Conservation (phyloP, 176 grass and related monocot species). For the Canna indica region DNA sequence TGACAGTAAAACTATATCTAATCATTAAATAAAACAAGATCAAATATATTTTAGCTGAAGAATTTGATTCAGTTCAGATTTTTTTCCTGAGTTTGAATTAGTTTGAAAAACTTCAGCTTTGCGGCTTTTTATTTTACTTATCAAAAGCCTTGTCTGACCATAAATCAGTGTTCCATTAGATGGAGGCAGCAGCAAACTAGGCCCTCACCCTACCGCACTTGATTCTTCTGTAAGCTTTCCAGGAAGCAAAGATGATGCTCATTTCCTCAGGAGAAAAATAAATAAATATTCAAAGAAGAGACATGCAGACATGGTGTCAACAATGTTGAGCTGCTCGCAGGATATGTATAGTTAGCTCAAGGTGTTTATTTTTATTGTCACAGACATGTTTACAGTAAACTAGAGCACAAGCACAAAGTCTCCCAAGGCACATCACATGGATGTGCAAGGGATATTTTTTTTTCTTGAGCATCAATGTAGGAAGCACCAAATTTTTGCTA, state of each 20-base stretch:
- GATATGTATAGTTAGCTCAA: no score
- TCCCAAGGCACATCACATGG: background rate
- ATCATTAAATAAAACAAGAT: no score
- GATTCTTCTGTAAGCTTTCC: slow-evolving; percentile 6
- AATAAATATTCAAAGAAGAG: background rate
- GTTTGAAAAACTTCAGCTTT: no score
- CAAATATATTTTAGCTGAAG: no score
- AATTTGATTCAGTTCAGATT: no score
- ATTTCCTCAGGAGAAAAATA: slow-evolving; percentile 1
- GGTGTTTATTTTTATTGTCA: background rate
- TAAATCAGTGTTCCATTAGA: no score
- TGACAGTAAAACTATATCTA: no score
- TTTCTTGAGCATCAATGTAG: background rate
- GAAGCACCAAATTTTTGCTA: background rate
- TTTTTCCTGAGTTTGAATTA: no score
- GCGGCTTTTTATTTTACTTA: no score
- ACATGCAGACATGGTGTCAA: background rate
- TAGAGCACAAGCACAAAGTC: background rate
- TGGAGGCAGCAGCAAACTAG: no score
- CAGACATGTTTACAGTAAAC: background rate
- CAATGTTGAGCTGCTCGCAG: background rate
- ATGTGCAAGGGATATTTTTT: background rate
- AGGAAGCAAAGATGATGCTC: background rate
- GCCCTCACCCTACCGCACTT: no score
- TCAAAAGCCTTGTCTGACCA: no score